These are phyloP conservation scores for Scleromitrula shiraiana DNA, from an alignment of 2,329 filamentous ascomycete genomes.

Conservation along the genomic window DNA sequence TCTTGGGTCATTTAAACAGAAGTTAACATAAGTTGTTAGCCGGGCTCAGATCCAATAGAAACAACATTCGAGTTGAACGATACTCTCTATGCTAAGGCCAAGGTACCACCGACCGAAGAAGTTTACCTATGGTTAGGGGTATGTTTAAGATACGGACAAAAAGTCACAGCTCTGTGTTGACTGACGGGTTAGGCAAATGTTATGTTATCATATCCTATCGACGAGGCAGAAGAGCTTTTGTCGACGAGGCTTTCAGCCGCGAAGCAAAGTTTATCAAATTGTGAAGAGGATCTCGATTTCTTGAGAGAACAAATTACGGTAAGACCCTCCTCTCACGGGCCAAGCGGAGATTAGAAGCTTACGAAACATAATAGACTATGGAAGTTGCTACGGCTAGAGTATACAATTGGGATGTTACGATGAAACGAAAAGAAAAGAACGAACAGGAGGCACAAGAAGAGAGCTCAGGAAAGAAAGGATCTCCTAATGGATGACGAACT, in stretches of 20 bases:
- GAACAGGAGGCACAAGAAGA: constrained; percentile 43
- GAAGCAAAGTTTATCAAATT: constrained; percentile 72
- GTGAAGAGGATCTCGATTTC: constrained; percentile 94
- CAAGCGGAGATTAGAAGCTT: neutral
- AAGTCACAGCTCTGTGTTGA: constrained; percentile 11
- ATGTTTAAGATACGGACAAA: constrained; percentile 29
- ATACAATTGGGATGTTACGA: constrained; percentile 99
- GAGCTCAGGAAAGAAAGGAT: constrained; percentile 25
- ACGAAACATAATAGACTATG: constrained; percentile 40
- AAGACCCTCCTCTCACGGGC: constrained; percentile 28
- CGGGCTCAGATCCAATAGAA: constrained; percentile 61
- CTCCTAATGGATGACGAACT: constrained; percentile 25
- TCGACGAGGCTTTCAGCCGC: constrained; percentile 70
- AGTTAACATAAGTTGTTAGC: constrained; percentile 19
- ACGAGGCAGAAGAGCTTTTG: constrained; percentile 76
- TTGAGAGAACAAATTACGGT: constrained; percentile 94
- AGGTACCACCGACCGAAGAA: constrained; percentile 74
- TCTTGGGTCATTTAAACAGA: neutral
- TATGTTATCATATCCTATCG: constrained; percentile 90
- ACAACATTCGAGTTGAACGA: constrained; percentile 96
- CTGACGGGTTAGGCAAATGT: constrained; percentile 65
- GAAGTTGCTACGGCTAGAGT: constrained; percentile 93
- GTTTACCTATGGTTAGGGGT: constrained; percentile 97
- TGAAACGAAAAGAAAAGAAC: constrained; percentile 83
- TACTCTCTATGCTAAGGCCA: constrained; percentile 84